Evolutionary conservation across 164 flowering plant species (phyloP).

Genomic region (Nelumbo lutea): DNA sequence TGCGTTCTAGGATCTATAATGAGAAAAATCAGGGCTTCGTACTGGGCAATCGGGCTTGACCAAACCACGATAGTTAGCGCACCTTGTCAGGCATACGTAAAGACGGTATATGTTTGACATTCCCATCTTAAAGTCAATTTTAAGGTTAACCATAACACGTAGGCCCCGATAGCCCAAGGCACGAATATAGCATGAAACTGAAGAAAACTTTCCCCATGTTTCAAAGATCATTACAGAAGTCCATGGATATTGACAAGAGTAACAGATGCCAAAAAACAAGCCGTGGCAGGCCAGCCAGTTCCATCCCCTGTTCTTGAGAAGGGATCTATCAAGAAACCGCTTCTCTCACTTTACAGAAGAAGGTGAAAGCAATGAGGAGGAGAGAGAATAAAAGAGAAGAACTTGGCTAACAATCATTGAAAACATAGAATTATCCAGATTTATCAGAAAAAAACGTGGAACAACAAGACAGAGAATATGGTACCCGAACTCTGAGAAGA

Average conservation of each 20-base stretch:
- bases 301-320: background rate
- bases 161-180: too few species aligned
- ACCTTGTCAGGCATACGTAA: too few species aligned
- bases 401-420: too few species aligned
- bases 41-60: background rate
- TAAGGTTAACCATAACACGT: background rate
- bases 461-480: too few species aligned
- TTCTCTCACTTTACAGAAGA: too few species aligned
- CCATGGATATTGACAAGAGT: background rate
- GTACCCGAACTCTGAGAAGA: constrained; percentile 75
- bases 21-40: background rate
- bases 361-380: too few species aligned
- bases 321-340: too few species aligned
- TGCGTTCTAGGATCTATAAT: background rate
- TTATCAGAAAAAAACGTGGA: too few species aligned
- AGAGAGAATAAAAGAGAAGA: too few species aligned
- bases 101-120: background rate
- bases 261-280: background rate
- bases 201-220: background rate
- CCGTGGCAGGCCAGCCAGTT: background rate
- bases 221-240: background rate
- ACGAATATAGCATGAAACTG: background rate
- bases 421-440: too few species aligned
- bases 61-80: background rate
- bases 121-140: background rate